A percentile compares a stretch with the other conserved stretches of the same genome.
phyloP scores from a whole-genome alignment of 768 basidiomycete genomes.

The Lactarius quietus region DNA sequence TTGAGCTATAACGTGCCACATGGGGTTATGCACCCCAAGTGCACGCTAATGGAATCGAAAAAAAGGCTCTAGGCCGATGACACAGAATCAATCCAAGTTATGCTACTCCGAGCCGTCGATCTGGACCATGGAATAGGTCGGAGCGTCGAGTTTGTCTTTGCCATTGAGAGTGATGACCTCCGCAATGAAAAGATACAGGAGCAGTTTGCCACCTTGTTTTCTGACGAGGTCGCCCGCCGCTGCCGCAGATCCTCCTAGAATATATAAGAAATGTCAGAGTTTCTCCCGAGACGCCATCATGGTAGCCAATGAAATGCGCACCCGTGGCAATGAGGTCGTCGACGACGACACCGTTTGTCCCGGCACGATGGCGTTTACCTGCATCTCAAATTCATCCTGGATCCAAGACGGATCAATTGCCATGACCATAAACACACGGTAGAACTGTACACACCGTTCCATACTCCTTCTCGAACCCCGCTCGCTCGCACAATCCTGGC shows the following conservation, averaged over 20 bases:
- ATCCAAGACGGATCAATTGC: not conserved
- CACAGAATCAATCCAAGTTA: not conserved
- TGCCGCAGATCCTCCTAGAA: conserved; percentile 82
- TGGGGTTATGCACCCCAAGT: no score
- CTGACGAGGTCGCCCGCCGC: conserved; percentile 88
- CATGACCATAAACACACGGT: not conserved
- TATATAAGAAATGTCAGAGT: not conserved
- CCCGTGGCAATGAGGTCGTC: conserved; percentile 98
- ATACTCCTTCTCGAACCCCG: conserved; percentile 89
- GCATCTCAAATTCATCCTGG: conserved; percentile 98
- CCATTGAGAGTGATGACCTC: conserved; percentile 77
- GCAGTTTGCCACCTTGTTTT: conserved; percentile 75
- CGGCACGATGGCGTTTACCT: conserved; percentile 74
- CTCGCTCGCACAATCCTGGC: conserved; percentile 77
- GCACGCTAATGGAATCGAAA: no score
- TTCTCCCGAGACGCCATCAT: not conserved
- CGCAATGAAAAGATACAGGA: conserved; percentile 95
- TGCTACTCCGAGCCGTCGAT: conserved; percentile 46
- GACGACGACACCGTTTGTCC: conserved; percentile 80
- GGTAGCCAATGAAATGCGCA: conserved; percentile 33
- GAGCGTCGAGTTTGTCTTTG: conserved; percentile 73
- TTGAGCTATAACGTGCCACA: no score
- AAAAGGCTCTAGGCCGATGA: no score
- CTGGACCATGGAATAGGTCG: conserved; percentile 85
- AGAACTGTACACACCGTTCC: conserved; percentile 54